Evolutionary conservation across 805 yeast genomes (phyloP).

Genomic region (Jamesozyma jinghongensis): DNA sequence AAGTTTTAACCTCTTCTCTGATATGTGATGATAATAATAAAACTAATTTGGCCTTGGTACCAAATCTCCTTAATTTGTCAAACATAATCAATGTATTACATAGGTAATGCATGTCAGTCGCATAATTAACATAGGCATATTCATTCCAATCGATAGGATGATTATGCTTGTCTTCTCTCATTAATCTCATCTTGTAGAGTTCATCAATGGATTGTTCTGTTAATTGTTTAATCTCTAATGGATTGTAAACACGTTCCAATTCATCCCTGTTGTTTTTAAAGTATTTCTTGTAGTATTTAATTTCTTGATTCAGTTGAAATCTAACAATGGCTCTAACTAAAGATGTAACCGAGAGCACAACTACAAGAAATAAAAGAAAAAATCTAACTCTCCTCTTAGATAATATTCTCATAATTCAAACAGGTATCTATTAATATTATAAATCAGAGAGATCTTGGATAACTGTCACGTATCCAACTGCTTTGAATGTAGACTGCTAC

Average conservation of each 20-base stretch:
- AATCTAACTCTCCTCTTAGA: constrained; percentile 20
- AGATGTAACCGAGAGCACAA: constrained; percentile 8
- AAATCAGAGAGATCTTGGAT: too few relatives aligned
- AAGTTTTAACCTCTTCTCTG: too few relatives aligned
- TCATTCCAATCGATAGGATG: constrained; percentile 34
- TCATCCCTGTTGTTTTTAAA: constrained; percentile 23
- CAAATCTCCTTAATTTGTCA: constrained; percentile 30
- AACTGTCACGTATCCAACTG: too few relatives aligned
- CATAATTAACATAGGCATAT: constrained; percentile 53
- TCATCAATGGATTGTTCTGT: constrained; percentile 21
- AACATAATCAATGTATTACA: constrained; percentile 46
- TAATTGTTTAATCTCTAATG: constrained; percentile 25
- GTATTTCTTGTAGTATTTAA: constrained; percentile 20
- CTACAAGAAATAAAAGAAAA: constrained; percentile 7
- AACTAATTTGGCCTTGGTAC: constrained; percentile 39
- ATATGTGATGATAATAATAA: constrained; percentile 30
- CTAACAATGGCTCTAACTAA: constrained; percentile 17
- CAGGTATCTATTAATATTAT: too few relatives aligned
- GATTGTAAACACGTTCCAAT: constrained; percentile 18
- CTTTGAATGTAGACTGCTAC: too few relatives aligned
- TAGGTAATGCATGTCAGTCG: constrained; percentile 43
- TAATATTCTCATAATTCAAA: constrained; percentile 13
- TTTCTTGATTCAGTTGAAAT: constrained; percentile 26
- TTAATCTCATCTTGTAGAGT: constrained; percentile 11
- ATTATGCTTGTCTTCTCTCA: constrained; percentile 7